phyloP scores from a whole-genome alignment of 768 basidiomycete species.

The Naganishia kalamii region DNA sequence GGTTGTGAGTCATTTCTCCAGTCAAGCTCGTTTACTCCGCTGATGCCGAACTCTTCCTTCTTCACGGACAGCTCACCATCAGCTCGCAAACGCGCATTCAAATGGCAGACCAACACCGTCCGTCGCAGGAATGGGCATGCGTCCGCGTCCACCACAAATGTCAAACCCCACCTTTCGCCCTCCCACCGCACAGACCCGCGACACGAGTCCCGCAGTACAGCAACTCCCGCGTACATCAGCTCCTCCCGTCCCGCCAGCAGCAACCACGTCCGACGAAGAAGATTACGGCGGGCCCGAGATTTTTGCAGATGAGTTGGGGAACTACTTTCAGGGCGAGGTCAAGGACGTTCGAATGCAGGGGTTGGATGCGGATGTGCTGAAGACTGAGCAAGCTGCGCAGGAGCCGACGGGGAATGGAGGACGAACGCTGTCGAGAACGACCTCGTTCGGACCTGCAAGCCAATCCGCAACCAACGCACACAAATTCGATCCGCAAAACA shows the following conservation, averaged over 20 bases:
- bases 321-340: slow-evolving; percentile 12
- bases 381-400: not conserved
- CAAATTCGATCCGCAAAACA: not conserved
- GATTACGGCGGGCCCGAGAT: slow-evolving; percentile 3
- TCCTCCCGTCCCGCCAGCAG: not conserved
- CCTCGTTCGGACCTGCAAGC: not conserved
- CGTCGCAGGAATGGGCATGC: slow-evolving; percentile 3
- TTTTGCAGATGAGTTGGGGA: slow-evolving; percentile 4
- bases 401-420: not conserved
- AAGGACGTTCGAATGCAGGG: slow-evolving; percentile 5
- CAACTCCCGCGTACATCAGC: not conserved
- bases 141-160: not conserved
- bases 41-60: no score
- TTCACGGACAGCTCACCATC: not conserved
- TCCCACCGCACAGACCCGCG: not conserved
- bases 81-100: not conserved
- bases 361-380: not conserved
- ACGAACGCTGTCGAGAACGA: no score
- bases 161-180: not conserved
- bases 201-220: not conserved
- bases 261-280: not conserved
- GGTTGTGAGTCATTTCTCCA: slow-evolving; percentile 3
- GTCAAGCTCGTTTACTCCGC: not conserved
- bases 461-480: not conserved
- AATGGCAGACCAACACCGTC: not conserved